phyloP scores from a whole-genome alignment of 1,139 yeast species.

The Zygosaccharomyces pseudobailii region DNA sequence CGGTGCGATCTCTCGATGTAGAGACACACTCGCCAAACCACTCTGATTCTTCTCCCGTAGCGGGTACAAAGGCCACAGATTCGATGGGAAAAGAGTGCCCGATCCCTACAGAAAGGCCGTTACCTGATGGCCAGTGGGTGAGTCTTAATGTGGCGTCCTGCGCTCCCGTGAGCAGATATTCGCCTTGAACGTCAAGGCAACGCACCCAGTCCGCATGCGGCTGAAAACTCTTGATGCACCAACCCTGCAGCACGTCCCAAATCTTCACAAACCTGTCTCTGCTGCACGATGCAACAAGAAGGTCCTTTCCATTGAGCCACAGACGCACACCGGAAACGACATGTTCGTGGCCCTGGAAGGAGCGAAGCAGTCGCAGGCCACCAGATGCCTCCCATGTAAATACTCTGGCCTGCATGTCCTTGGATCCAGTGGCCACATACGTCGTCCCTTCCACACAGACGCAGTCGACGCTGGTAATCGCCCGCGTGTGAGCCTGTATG shows the following conservation, averaged over 20 bases:
- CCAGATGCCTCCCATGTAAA: slow-evolving; percentile 32
- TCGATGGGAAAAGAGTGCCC: slow-evolving; percentile 89
- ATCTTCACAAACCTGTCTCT: slow-evolving; percentile 68
- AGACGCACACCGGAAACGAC: slow-evolving; percentile 67
- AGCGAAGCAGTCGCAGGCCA: slow-evolving; percentile 52
- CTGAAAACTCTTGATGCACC: slow-evolving; percentile 57
- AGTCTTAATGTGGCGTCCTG: slow-evolving; percentile 75
- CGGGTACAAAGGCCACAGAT: slow-evolving; percentile 49
- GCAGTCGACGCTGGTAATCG: slow-evolving; percentile 59
- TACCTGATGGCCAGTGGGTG: slow-evolving; percentile 59
- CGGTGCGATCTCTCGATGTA: slow-evolving; percentile 74
- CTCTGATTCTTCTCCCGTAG: slow-evolving; percentile 36
- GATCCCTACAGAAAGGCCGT: slow-evolving; percentile 59
- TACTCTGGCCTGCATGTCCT: slow-evolving; percentile 63
- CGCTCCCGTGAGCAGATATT: slow-evolving; percentile 68
- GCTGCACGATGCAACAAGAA: slow-evolving; percentile 59
- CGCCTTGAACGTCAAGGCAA: slow-evolving; percentile 49
- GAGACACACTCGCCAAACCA: slow-evolving; percentile 63
- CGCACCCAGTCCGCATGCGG: slow-evolving; percentile 94
- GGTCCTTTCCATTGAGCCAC: slow-evolving; percentile 13
- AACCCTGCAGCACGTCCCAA: slow-evolving; percentile 76
- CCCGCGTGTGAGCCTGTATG: slow-evolving; percentile 72
- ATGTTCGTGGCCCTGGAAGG: slow-evolving; percentile 87
- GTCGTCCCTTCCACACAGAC: slow-evolving; percentile 29
- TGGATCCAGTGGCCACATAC: slow-evolving; percentile 19